Conservation (phyloP, 169 alveolate genomes). For the Cryptosporidium parvum region DNA sequence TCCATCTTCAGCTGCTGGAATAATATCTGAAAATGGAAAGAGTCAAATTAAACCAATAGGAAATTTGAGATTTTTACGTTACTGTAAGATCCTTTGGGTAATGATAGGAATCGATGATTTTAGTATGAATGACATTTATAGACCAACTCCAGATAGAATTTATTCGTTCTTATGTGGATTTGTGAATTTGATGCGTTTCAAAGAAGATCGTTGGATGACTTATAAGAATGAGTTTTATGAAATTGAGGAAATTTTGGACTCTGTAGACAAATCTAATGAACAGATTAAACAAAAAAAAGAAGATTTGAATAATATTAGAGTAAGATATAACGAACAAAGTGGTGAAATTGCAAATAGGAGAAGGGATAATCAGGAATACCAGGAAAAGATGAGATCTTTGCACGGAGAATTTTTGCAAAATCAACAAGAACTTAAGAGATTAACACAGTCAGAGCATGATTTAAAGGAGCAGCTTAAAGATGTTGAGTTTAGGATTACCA, state of each 20-base stretch:
- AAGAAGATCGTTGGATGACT: conserved; percentile 73
- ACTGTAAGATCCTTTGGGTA: conserved; percentile 55
- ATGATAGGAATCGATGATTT: conserved; percentile 74
- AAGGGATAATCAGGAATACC: conserved; percentile 59
- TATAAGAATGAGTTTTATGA: conserved; percentile 67
- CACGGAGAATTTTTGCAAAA: conserved; percentile 67
- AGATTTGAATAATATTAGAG: conserved; percentile 46
- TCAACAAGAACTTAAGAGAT: conserved; percentile 66
- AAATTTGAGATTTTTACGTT: conserved; percentile 63
- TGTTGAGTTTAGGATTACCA: conserved; percentile 42
- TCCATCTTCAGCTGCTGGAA: conserved; percentile 53
- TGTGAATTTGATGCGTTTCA: conserved; percentile 72
- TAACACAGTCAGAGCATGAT: conserved; percentile 57
- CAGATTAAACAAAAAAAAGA: conserved; percentile 68
- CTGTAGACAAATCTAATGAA: conserved; percentile 58
- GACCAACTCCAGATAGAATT: conserved; percentile 72
- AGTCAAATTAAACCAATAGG: conserved; percentile 66
- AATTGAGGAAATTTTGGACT: conserved; percentile 52
- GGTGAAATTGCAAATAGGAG: conserved; percentile 52
- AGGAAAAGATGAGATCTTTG: conserved; percentile 60
- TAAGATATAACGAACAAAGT: conserved; percentile 58
- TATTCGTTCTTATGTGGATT: conserved; percentile 66
- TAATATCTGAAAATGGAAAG: conserved; percentile 63
- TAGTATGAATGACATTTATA: conserved; percentile 65
- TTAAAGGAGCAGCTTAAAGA: conserved; percentile 55